These are phyloP conservation scores for Lachancea lanzarotensis DNA, from an alignment of 805 yeast genomes.

Conservation along the genomic window DNA sequence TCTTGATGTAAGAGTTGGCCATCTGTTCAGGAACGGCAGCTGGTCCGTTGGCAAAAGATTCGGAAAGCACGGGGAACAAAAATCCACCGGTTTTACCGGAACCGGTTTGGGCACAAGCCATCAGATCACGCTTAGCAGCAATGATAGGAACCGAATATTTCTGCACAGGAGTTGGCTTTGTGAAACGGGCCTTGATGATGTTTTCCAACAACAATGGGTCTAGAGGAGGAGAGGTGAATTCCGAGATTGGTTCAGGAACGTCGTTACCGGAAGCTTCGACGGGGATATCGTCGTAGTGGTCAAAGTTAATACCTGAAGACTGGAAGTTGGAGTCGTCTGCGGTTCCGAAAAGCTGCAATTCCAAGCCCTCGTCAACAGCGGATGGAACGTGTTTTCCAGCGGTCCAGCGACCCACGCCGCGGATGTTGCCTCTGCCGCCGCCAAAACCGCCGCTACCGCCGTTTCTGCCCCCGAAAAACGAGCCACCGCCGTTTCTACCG, in stretches of 20 bases:
- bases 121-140: slow-evolving; percentile 81
- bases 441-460: slow-evolving; percentile 35
- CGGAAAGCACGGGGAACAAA: slow-evolving; percentile 93
- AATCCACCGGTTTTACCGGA: slow-evolving; percentile 99
- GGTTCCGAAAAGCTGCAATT: slow-evolving; percentile 82
- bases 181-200: slow-evolving; percentile 81
- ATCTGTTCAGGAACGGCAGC: slow-evolving; percentile 43
- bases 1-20: slow-evolving; percentile 46
- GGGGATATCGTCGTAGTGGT: slow-evolving; percentile 97
- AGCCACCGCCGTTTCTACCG: slow-evolving; percentile 27
- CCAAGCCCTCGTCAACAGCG: slow-evolving; percentile 59
- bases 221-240: slow-evolving; percentile 88
- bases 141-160: slow-evolving; percentile 91
- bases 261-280: slow-evolving; percentile 95
- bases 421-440: slow-evolving; percentile 22
- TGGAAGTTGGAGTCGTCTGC: slow-evolving; percentile 57
- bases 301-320: slow-evolving; percentile 96
- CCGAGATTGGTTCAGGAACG: slow-evolving; percentile 87
- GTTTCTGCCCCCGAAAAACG: slow-evolving; percentile 31
- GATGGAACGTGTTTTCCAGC: slow-evolving; percentile 89
- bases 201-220: slow-evolving; percentile 81
- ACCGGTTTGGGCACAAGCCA: slow-evolving; percentile 98
- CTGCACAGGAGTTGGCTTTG: slow-evolving; percentile 94
- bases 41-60: slow-evolving; percentile 87
- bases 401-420: slow-evolving; percentile 65